Conservation (phyloP, 129 eudicot genomes). For the Daucus carota region DNA sequence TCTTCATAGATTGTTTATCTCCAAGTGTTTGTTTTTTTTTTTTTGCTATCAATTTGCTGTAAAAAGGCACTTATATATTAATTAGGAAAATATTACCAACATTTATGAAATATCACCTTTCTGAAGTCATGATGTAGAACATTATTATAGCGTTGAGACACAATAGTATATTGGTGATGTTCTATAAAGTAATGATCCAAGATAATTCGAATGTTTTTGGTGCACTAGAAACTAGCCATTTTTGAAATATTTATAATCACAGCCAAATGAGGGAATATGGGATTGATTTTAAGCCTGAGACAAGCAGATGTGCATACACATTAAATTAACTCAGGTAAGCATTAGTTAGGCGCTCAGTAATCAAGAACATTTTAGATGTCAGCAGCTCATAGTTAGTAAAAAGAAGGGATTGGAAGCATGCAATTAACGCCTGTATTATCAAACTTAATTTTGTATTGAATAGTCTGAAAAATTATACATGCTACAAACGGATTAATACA, state of each 20-base stretch:
- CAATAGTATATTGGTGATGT: not conserved
- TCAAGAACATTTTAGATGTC: not conserved
- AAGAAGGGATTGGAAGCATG: not conserved
- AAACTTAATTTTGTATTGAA: not conserved
- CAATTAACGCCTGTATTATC: not conserved
- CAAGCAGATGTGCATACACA: not conserved
- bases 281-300: not conserved
- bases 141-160: not conserved
- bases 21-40: too few relatives aligned
- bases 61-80: not conserved
- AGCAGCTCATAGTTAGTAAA: not conserved
- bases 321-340: not conserved
- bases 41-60: not conserved
- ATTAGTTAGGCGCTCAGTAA: not conserved
- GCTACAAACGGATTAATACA: not conserved
- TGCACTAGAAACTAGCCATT: not conserved
- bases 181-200: not conserved
- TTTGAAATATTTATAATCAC: not conserved
- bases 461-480: not conserved
- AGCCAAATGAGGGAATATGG: not conserved
- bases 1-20: not conserved
- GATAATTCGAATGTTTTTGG: not conserved
- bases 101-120: not conserved
- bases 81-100: not conserved
- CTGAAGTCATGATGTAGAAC: not conserved